These are phyloP conservation scores for Erucastrum elatum DNA, from an alignment of 345 rosid species.

Conservation along the genomic window DNA sequence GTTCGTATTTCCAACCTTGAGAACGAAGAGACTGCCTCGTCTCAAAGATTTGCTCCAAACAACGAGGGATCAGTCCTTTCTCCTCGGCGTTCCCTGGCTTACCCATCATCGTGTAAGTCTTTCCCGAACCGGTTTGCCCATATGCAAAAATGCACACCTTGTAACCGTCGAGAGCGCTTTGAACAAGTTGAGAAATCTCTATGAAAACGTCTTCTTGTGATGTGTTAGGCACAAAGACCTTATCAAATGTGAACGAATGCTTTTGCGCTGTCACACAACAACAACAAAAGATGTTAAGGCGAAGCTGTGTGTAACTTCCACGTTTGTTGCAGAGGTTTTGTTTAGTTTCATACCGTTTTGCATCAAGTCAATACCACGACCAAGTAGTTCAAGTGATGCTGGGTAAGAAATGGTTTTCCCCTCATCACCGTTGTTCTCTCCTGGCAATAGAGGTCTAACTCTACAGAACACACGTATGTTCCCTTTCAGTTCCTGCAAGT, in stretches of 20 bases:
- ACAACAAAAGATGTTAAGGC: background rate
- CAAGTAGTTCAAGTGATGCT: slow-evolving; percentile 67
- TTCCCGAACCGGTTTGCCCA: slow-evolving; percentile 98
- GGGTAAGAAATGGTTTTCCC: slow-evolving; percentile 68
- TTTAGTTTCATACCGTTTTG: slow-evolving; percentile 62
- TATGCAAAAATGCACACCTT: slow-evolving; percentile 99
- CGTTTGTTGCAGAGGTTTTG: background rate
- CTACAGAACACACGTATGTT: slow-evolving; percentile 98
- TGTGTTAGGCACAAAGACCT: slow-evolving; percentile 71
- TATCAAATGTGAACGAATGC: slow-evolving; percentile 80
- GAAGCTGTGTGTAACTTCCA: background rate
- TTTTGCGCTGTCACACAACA: slow-evolving; percentile 63
- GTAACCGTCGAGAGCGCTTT: slow-evolving; percentile 98
- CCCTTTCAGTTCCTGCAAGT: slow-evolving; percentile 86
- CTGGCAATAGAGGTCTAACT: slow-evolving; percentile 83
- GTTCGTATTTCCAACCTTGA: slow-evolving; percentile 95
- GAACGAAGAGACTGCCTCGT: slow-evolving; percentile 78
- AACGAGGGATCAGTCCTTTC: slow-evolving; percentile 87
- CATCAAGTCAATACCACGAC: slow-evolving; percentile 69
- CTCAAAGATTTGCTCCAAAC: slow-evolving; percentile 89
- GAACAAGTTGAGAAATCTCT: slow-evolving; percentile 96
- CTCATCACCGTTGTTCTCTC: slow-evolving; percentile 58
- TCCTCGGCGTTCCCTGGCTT: slow-evolving; percentile 66
- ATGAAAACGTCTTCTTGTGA: slow-evolving; percentile 85
- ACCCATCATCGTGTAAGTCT: slow-evolving; percentile 99